Conservation (phyloP, 352 stramenopile genomes). For the Phytophthora europaea region DNA sequence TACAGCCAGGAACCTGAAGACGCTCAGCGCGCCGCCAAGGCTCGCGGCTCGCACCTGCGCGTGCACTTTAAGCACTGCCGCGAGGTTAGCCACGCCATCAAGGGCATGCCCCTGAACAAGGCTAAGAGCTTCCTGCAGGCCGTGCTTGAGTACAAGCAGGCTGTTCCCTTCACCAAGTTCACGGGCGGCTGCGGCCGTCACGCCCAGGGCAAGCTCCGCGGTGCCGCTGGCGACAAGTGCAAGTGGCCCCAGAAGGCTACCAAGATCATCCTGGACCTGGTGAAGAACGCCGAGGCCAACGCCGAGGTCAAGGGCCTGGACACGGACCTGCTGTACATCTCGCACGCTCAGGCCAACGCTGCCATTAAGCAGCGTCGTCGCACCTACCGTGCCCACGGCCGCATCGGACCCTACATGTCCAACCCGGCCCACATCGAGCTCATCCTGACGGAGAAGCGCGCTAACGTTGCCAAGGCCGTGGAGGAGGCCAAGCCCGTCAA, state of each 20-base stretch:
- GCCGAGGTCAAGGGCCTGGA: constrained; percentile 99
- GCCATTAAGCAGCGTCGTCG: constrained; percentile 98
- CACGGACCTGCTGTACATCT: constrained; percentile 97
- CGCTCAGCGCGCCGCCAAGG: constrained; percentile 93
- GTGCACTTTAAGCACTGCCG: constrained; percentile 99
- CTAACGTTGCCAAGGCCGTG: constrained; percentile 94
- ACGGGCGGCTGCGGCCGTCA: constrained; percentile 98
- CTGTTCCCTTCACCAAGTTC: constrained; percentile 99
- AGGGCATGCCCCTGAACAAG: constrained; percentile 97
- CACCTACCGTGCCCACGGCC: constrained; percentile 98
- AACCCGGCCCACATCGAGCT: constrained; percentile 99
- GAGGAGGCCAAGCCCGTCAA: constrained; percentile 90
- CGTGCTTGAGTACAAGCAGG: constrained; percentile 98
- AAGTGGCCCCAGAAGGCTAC: constrained; percentile 99
- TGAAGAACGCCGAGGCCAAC: constrained; percentile 99
- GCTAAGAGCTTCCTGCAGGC: constrained; percentile 97
- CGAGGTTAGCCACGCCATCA: constrained; percentile 98
- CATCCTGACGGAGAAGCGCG: constrained; percentile 97
- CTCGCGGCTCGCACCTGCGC: constrained; percentile 96
- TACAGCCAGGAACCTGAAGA: constrained; percentile 94
- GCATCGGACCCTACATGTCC: constrained; percentile 99
- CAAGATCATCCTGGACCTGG: constrained; percentile 98
- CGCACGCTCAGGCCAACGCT: constrained; percentile 98
- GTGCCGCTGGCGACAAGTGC: constrained; percentile 97
- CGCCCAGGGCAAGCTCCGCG: constrained; percentile 96